A percentile compares a stretch with the other conserved stretches of the same genome.
phyloP scores from a whole-genome alignment of 768 basidiomycete species.

The Galerina sulciceps region DNA sequence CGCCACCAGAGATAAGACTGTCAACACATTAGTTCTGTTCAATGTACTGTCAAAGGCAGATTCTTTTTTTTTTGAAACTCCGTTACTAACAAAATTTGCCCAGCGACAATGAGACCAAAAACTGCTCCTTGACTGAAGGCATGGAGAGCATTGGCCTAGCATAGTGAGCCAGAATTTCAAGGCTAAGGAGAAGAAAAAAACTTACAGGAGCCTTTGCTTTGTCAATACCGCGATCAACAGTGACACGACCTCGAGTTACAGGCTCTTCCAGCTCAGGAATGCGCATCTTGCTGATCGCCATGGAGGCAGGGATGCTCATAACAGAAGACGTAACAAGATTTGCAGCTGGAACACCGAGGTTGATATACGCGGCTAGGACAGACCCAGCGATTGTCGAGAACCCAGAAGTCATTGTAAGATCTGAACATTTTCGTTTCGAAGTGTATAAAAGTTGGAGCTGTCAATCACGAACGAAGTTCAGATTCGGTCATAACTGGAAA shows the following conservation, averaged over 20 bases:
- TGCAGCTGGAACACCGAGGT: slow-evolving; percentile 74
- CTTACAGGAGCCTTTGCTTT: slow-evolving; percentile 56
- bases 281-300: slow-evolving; percentile 89
- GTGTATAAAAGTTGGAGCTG: background rate
- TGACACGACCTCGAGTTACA: slow-evolving; percentile 79
- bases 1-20: slow-evolving; percentile 81
- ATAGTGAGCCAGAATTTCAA: slow-evolving; percentile 1
- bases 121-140: slow-evolving; percentile 87
- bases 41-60: slow-evolving; percentile 67
- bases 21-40: slow-evolving; percentile 78
- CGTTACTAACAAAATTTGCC: slow-evolving; percentile 77
- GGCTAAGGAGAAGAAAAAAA: slow-evolving; percentile 19
- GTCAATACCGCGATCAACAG: slow-evolving; percentile 75
- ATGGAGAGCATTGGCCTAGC: slow-evolving; percentile 78
- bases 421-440: slow-evolving; percentile 22
- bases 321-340: slow-evolving; percentile 88
- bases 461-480: slow-evolving; percentile 61
- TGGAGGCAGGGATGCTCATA: slow-evolving; percentile 95
- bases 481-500: slow-evolving; percentile 76
- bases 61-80: slow-evolving; percentile 46
- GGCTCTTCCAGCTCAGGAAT: slow-evolving; percentile 85
- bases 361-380: slow-evolving; percentile 84
- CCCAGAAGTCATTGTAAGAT: slow-evolving; percentile 88
- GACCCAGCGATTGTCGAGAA: slow-evolving; percentile 95
- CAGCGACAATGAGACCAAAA: slow-evolving; percentile 86